Conservation (phyloP, 139 green algal species). For the Diplosphaera chodatii region DNA sequence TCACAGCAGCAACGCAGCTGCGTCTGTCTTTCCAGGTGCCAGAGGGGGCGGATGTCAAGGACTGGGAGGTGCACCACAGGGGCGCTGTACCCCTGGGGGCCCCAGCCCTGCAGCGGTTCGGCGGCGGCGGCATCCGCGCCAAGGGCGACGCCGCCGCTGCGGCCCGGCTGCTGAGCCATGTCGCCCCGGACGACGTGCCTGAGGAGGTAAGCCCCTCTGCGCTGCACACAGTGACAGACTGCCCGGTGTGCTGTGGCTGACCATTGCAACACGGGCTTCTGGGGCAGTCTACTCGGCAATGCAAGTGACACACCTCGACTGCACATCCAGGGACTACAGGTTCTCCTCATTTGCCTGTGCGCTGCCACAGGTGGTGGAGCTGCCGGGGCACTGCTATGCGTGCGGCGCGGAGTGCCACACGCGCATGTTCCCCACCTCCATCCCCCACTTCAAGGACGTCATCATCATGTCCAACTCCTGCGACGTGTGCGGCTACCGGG, state of each 20-base stretch:
- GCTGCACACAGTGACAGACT: no score
- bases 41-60: conserved; percentile 2
- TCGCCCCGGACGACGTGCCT: background rate
- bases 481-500: conserved; percentile 48
- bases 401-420: conserved; percentile 32
- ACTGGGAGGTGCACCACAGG: conserved; percentile 20
- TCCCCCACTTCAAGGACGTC: conserved; percentile 60
- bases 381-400: conserved; percentile 42
- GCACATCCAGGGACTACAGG: no score
- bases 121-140: conserved; percentile 14
- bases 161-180: conserved; percentile 3
- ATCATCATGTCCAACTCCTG: conserved; percentile 58
- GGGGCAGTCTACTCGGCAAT: no score
- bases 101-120: conserved; percentile 7
- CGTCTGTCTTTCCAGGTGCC: background rate
- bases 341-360: no score
- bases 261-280: no score
- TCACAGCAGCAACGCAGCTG: no score
- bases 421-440: conserved; percentile 43
- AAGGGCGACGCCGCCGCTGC: conserved; percentile 10
- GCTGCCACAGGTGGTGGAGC: conserved; percentile 37
- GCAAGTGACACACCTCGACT: no score
- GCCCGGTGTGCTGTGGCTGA: no score
- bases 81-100: conserved; percentile 10
- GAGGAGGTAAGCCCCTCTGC: no score